phyloP scores from a whole-genome alignment of 345 rosid species.

The Eucalyptus marginata region DNA sequence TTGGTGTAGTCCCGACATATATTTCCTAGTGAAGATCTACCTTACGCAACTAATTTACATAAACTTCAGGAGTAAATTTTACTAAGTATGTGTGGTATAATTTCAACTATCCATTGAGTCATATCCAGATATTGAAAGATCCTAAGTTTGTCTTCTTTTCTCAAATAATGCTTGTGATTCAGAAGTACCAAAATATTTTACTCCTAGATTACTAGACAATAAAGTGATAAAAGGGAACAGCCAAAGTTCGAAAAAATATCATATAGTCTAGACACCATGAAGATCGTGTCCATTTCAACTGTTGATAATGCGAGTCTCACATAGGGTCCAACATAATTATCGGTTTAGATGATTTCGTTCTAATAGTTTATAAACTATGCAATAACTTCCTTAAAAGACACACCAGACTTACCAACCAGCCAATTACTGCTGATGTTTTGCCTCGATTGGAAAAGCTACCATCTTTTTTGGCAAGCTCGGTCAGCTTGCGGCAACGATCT shows the following conservation, averaged over 20 bases:
- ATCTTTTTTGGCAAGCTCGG: slow-evolving; percentile 42
- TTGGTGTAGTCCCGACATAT: background rate
- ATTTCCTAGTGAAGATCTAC: background rate
- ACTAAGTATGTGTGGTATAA: background rate
- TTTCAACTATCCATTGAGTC: background rate
- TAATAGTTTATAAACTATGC: background rate
- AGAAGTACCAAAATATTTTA: background rate
- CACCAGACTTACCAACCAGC: slow-evolving; percentile 56
- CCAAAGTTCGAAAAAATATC: background rate
- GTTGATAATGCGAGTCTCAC: background rate
- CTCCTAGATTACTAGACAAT: background rate
- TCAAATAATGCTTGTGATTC: rapidly evolving
- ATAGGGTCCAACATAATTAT: background rate
- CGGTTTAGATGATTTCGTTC: background rate
- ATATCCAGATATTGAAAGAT: background rate
- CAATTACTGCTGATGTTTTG: slow-evolving; percentile 29
- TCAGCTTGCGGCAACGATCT: slow-evolving; percentile 13
- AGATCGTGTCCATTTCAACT: background rate
- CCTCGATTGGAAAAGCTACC: slow-evolving; percentile 51
- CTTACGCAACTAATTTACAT: background rate
- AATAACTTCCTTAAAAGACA: background rate
- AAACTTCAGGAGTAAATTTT: background rate
- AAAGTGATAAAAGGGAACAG: background rate
- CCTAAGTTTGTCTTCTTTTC: background rate
- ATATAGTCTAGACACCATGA: background rate